phyloP scores from a whole-genome alignment of 2,329 filamentous ascomycete genomes.

The Periconia digitata region DNA sequence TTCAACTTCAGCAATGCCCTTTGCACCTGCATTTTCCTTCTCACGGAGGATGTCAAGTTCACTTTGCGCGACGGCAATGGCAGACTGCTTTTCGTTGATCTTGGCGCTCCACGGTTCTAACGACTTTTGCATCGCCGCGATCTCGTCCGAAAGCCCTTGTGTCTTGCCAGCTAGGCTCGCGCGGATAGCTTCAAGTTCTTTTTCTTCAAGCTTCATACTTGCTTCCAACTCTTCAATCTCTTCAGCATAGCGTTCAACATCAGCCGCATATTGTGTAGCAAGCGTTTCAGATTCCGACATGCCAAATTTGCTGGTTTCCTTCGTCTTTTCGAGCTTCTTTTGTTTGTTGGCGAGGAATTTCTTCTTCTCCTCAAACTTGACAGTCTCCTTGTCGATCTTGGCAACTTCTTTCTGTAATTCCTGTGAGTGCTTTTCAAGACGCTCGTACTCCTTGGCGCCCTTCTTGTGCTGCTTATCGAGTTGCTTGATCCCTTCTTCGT shows the following conservation, averaged over 20 bases:
- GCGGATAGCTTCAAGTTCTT: slow-evolving; percentile 78
- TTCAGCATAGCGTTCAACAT: slow-evolving; percentile 74
- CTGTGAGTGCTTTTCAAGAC: slow-evolving; percentile 79
- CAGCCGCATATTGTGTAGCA: slow-evolving; percentile 74
- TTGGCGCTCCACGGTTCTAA: slow-evolving; percentile 96
- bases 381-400: slow-evolving; percentile 91
- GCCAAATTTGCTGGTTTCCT: slow-evolving; percentile 73
- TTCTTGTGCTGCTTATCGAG: slow-evolving; percentile 82
- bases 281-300: slow-evolving; percentile 74
- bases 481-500: slow-evolving; percentile 85
- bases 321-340: slow-evolving; percentile 91
- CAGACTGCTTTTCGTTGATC: slow-evolving; percentile 93
- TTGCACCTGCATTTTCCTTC: slow-evolving; percentile 82
- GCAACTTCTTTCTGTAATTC: slow-evolving; percentile 81
- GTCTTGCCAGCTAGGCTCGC: slow-evolving; percentile 93
- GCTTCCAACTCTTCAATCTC: slow-evolving; percentile 77
- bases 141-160: slow-evolving; percentile 89
- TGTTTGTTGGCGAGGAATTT: slow-evolving; percentile 90
- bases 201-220: slow-evolving; percentile 75
- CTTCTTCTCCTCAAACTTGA: slow-evolving; percentile 97
- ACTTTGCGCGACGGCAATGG: slow-evolving; percentile 91
- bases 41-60: slow-evolving; percentile 90
- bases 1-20: slow-evolving; percentile 80
- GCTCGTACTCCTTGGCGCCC: slow-evolving; percentile 80
- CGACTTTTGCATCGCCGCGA: slow-evolving; percentile 87